phyloP scores from a whole-genome alignment of 352 stramenopile species.

The Phytophthora citrophthora region DNA sequence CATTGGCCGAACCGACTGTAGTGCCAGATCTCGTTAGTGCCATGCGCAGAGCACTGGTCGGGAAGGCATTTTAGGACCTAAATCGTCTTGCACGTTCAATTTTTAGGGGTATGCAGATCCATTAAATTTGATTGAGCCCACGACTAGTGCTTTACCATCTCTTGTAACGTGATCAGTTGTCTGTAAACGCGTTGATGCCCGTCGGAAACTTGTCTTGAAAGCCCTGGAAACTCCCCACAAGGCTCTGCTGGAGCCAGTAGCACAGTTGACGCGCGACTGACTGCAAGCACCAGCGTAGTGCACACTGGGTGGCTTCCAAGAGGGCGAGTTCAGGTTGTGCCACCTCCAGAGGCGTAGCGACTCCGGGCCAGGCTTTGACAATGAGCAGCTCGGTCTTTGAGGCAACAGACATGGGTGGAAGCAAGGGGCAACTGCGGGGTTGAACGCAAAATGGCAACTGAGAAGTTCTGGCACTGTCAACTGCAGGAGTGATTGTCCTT shows the following conservation, averaged over 20 bases:
- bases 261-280: background rate
- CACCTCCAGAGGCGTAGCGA: background rate
- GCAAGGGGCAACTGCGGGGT: background rate
- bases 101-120: too few relatives aligned
- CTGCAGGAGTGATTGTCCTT: conserved; percentile 8
- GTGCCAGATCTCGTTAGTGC: background rate
- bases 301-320: background rate
- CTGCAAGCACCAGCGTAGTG: background rate
- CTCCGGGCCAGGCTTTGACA: conserved; percentile 1
- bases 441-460: conserved; percentile 1
- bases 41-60: background rate
- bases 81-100: background rate
- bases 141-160: too few relatives aligned
- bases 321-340: background rate
- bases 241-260: conserved; percentile 3
- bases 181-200: too few relatives aligned
- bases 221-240: too few relatives aligned
- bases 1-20: conserved; percentile 6
- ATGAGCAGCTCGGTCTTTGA: conserved; percentile 1
- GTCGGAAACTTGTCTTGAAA: too few relatives aligned
- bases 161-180: too few relatives aligned
- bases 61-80: background rate
- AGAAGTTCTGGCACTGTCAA: background rate
- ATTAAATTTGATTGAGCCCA: too few relatives aligned
- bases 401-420: background rate